Base-by-base conservation (phyloP, 495 filamentous ascomycete species). In the Penicillium waksmanii region DNA sequence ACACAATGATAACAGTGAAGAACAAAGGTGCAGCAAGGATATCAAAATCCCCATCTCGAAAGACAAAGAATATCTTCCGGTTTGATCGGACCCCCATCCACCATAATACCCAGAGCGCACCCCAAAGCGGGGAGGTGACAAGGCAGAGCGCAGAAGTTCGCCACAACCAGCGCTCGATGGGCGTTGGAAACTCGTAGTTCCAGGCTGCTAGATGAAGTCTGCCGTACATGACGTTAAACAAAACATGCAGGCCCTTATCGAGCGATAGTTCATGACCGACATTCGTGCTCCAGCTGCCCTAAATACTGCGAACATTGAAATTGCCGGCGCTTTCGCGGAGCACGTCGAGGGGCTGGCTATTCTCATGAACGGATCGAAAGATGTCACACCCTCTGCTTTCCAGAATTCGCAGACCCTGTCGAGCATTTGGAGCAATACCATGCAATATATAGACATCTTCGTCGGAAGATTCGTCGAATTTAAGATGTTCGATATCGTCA, bases 21-120 rank as follows among this genome's bases (percentile, higher is more conserved):
- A 46, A 46, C 9, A 21, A 46, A 21, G 42, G 42, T 6, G 36
- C 36, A 38, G 36, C 36, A 19, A 46, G 3, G 10, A 46, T 46
- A 46, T 46, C 42, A 23, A 46, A n/a, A 23, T 46, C 42, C 15
- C 42, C 42, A 19, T 46, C 42, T 46, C 42, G 42, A n/a, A 46
- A 10, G 5, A 21, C n/a, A 46, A 46, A 46, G 5, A 46, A 9
- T 9, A 46, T 46, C 5, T 21, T 17, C 10, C 42, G 42, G 18
- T 46, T 46, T 17, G 42, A 46, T 17, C 42, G 42, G n/a, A 46
- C 42, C 9, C 42, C 42, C 42, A 46, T 46, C 42, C 42, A 46
- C 42, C 42, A 46, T 46, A 46, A 9, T 13, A 46, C 42, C 42
- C 42, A 46, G 15, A 46, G 18, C 0, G 15, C 3, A 0, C 42